These are phyloP conservation scores for Penicillium griseofulvum DNA, from an alignment of 2,329 filamentous ascomycete species.

Conservation along the genomic window DNA sequence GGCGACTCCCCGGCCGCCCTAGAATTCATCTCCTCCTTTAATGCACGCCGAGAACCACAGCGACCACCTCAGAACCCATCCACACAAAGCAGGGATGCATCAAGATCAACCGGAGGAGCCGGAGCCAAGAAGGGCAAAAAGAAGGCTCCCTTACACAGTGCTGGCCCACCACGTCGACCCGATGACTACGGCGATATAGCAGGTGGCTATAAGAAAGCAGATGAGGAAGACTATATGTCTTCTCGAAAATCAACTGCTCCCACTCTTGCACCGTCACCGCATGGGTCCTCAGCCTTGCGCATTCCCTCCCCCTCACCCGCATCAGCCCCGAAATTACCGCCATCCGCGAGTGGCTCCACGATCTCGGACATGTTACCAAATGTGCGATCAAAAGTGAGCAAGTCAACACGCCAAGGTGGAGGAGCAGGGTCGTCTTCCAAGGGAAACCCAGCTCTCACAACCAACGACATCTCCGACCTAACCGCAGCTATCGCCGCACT, in stretches of 20 bases:
- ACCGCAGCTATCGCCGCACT: conserved; percentile 81
- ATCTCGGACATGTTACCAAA: conserved; percentile 71
- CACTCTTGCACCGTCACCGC: conserved; percentile 37
- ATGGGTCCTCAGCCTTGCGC: conserved; percentile 45
- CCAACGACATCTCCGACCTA: conserved; percentile 55
- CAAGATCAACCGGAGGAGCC: conserved; percentile 6
- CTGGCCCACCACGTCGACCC: conserved; percentile 61
- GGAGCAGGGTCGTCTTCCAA: conserved; percentile 68
- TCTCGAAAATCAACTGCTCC: conserved; percentile 43
- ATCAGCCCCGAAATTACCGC: conserved; percentile 50
- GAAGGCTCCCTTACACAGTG: conserved; percentile 59
- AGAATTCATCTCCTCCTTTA: conserved; percentile 72
- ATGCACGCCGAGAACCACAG: conserved; percentile 56
- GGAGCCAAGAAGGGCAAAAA: conserved; percentile 49
- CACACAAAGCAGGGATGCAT: conserved; percentile 4
- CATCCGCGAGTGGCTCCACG: conserved; percentile 71
- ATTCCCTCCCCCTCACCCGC: conserved; percentile 40
- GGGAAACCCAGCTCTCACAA: conserved; percentile 31
- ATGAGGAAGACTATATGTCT: conserved; percentile 69
- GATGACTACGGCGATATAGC: conserved; percentile 62
- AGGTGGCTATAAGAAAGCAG: conserved; percentile 74
- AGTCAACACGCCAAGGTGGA: conserved; percentile 66
- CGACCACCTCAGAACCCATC: conserved; percentile 23
- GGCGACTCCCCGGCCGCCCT: conserved; percentile 76
- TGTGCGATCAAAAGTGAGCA: conserved; percentile 57